Base-by-base conservation (phyloP, 495 filamentous ascomycete species). In the Aspergillus leporis region DNA sequence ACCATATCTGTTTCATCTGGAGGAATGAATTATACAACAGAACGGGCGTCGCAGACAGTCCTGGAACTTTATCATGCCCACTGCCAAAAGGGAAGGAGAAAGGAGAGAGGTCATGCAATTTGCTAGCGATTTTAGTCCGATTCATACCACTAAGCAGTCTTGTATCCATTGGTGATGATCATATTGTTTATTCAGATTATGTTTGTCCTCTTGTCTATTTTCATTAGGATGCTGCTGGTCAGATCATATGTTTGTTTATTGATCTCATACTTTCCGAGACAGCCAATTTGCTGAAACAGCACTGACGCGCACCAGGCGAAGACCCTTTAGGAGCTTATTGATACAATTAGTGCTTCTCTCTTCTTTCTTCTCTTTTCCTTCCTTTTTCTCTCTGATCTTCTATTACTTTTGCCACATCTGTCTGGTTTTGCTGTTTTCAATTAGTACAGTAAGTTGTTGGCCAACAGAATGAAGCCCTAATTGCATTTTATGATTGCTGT, bases 371-470 rank as follows among this genome's bases (percentile, higher is more conserved):
- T 45, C 13, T 19, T 25, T 22, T n/a, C 10, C 3, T 55, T 23
- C 3, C 14, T 41, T 43, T 7, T 28, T 5, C n/a, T n/a, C n/a
- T 45, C 23, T 40, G 18, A 22, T 25, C 25, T 21, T 36, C 13
- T 53, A 7, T 22, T 53, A 7, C 30, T 19, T 19, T 6, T 18
- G 12, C 16, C 18, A 36, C 32, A 36, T 30, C 47, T 21, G 31
- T 50, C 14, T 30, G 22, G 5, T 50, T 50, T 50, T 28, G 6
- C n/a, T 22, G 9, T 36, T 36, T 14, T 36, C 8, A 5, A 1
- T 36, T 14, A 83, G 9, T 21, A 7, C 43, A 47, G 43, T 14
- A 19, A 9, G n/a, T 47, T 47, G 18, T 23, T 9, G 43, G 7
- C 2, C 10, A 23, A 47, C 43, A 47, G 43, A 47, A 36, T 36